Evolutionary conservation across 331 rosid species (phyloP), one percentile per base, ranked within the genome.

Genomic region (Erythrophleum ivorense): DNA sequence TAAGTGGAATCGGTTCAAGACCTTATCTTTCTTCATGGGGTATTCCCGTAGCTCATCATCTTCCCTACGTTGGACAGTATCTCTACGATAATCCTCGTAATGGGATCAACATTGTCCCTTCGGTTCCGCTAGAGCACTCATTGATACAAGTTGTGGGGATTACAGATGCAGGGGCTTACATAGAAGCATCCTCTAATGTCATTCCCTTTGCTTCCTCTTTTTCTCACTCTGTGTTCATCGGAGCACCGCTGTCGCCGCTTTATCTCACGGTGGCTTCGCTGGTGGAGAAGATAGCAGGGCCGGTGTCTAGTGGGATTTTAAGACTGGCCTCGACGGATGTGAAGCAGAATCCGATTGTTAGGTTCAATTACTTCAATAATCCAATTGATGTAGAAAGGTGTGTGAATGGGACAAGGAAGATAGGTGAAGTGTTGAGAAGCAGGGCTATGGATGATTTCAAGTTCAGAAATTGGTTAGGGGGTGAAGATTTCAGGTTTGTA

Each of bases 81-180:
- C 89, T 91, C 3, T 89, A 82, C 70, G 95, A 91, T 52, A 91
- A 91, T 65, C 95, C 95, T 1, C 49, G 93, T 7, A 91, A 86
- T 69, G 88, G 95, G 0, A 83, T 91, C 72, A 86, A 90, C 10
- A 75, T 91, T n/a, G 86, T 91, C n/a, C 88, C 92, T 24, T 87
- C 92, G 2, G 15, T 78, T 59, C 91, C 90, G 8, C 24, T 89
- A 70, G 95, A 91, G 78, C 90, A 87, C 14, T 91, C 95, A 3
- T 85, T 91, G 12, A 91, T 91, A n/a, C 92, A 89, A 71, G 95
- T 91, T 6, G 95, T 85, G 21, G 95, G 95, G 19, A 91, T 91
- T 2, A 91, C 89, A 40, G 83, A 85, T 4, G 84, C 90, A 2
- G 95, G 95, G 14, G 81, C 90, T 21, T 91, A 85, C 77, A 69